Base-by-base conservation (phyloP, 345 rosid genomes). In the Lepidium sativum region DNA sequence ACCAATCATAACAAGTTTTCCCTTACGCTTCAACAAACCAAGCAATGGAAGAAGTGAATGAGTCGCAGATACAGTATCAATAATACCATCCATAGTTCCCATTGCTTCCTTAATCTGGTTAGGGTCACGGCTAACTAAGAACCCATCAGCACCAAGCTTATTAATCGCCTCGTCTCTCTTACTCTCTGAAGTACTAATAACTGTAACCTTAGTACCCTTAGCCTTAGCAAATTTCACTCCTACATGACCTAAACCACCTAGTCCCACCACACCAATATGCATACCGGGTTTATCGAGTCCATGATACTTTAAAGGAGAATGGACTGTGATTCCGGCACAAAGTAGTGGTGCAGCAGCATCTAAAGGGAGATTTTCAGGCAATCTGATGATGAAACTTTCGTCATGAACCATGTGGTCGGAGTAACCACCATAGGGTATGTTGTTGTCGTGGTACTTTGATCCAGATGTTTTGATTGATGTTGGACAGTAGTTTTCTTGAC, bases 171-270 rank as follows among this genome's bases (percentile, higher is more conserved):
- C 96, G 3, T 78, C 67, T 71, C 72, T 81, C 76, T 89, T 86
- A n/a, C 20, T 39, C 6, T 77, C 81, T 4, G 94, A 84, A 31
- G 86, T 79, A 52, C 96, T 88, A 34, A 88, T 82, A 23, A 83
- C 89, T 4, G 96, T 86, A 25, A 89, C 89, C 37, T 80, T 81
- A 16, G 20, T 63, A 1, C 89, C 89, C 73, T 82, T 40, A 4
- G 94, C 91, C 68, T 89, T 89, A 0, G 84, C 85, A 74, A 89
- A 83, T 33, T 83, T 86, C 2, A 86, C 87, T 0, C 78, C 87
- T 1, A 86, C 78, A 58, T 89, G 96, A 15, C 96, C 94, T 0
- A 89, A 62, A 2, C 91, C 86, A 4, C 91, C 96, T 47, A 86
- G 72, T 1, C 94, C 94, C 18, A 82, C 94, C 31, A 89, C 76